Conservation (phyloP, 2,329 filamentous ascomycete species). For the Tolypocladium paradoxum region DNA sequence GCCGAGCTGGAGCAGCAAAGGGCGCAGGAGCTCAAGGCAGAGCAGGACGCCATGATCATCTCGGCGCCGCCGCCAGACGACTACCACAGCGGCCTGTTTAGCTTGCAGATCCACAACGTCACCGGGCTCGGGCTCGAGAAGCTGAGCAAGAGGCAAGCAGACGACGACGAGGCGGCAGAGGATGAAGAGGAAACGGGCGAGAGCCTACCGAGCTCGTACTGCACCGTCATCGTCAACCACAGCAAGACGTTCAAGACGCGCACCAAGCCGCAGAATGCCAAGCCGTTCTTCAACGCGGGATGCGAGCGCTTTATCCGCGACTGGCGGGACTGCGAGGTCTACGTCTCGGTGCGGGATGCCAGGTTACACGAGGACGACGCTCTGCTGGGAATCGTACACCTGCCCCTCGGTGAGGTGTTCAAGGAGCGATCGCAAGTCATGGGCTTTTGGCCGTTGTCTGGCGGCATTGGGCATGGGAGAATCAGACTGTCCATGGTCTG, state of each 20-base stretch:
- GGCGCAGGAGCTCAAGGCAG: constrained; percentile 50
- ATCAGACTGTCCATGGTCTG: constrained; percentile 62
- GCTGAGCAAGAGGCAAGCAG: constrained; percentile 43
- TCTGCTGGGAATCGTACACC: constrained; percentile 58
- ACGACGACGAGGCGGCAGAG: constrained; percentile 32
- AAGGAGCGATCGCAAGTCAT: constrained; percentile 53
- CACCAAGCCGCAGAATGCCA: constrained; percentile 68
- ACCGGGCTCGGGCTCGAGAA: constrained; percentile 54
- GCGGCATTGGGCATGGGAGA: constrained; percentile 63
- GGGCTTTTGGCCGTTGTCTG: constrained; percentile 54
- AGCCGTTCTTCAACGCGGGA: constrained; percentile 69
- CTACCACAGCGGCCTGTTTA: constrained; percentile 56
- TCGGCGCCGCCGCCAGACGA: constrained; percentile 52
- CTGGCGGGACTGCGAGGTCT: constrained; percentile 56
- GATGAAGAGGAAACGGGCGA: constrained; percentile 52
- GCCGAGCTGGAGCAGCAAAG: constrained; percentile 58
- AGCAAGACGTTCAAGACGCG: constrained; percentile 58
- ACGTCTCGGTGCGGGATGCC: constrained; percentile 56
- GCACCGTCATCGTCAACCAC: constrained; percentile 64
- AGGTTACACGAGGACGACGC: constrained; percentile 60
- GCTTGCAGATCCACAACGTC: constrained; percentile 63
- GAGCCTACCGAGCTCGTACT: constrained; percentile 59
- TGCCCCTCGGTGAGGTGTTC: constrained; percentile 53
- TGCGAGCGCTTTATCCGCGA: constrained; percentile 63
- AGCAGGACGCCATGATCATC: constrained; percentile 55